phyloP scores from a whole-genome alignment of 2,329 filamentous ascomycete species.

The Alternaria panax region DNA sequence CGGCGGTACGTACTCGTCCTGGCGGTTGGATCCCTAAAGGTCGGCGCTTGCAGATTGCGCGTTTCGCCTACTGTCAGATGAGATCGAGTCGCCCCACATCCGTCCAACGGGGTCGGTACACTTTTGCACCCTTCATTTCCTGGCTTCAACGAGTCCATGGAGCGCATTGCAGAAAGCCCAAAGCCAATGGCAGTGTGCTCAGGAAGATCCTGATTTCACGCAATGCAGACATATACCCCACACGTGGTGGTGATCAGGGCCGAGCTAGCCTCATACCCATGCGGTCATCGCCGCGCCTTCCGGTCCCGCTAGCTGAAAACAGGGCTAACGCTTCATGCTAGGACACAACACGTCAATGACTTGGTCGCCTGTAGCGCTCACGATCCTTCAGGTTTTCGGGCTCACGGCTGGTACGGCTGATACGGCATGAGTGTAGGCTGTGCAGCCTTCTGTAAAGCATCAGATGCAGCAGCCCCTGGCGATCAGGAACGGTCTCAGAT shows the following conservation, averaged over 20 bases:
- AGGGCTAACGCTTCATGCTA: slow-evolving; percentile 23
- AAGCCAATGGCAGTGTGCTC: neutral
- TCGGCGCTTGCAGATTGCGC: slow-evolving; percentile 1
- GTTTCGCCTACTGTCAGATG: slow-evolving; percentile 19
- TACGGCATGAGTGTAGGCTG: slow-evolving; percentile 24
- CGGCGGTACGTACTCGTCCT: slow-evolving; percentile 40
- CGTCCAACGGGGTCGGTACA: slow-evolving; percentile 12
- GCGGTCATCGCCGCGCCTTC: slow-evolving; percentile 18
- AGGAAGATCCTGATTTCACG: neutral
- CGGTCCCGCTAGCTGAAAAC: slow-evolving; percentile 12
- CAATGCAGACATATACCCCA: slow-evolving; percentile 14
- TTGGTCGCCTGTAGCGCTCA: slow-evolving; percentile 40
- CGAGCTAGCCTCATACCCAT: slow-evolving; percentile 12
- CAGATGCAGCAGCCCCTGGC: neutral
- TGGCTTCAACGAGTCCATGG: slow-evolving; percentile 8
- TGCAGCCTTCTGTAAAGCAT: slow-evolving; percentile 22
- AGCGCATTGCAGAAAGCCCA: neutral
- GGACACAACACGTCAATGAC: slow-evolving; percentile 45
- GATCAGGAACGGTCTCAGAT: neutral
- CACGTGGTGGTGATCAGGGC: slow-evolving; percentile 9
- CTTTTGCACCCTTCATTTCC: slow-evolving; percentile 10
- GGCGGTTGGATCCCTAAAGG: neutral
- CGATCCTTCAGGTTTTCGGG: slow-evolving; percentile 37
- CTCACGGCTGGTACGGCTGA: slow-evolving; percentile 29
- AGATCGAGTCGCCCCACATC: slow-evolving; percentile 14